Percentiles rank a stretch among this genome's conserved stretches.
phyloP scores from a whole-genome alignment of 164 flowering plant species.

The Vitis labrusca region DNA sequence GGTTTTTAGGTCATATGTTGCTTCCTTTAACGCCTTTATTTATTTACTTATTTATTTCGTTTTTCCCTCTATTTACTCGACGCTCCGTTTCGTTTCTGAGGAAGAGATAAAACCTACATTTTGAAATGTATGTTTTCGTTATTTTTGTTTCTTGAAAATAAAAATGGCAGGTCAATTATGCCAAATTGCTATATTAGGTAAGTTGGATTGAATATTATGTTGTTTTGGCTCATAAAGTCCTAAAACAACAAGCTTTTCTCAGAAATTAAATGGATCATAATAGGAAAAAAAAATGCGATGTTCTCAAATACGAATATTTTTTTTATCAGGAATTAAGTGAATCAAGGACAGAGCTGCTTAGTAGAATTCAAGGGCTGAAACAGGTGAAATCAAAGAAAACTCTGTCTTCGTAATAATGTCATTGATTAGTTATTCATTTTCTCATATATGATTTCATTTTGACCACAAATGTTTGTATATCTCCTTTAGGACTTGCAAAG shows the following conservation, averaged over 20 bases:
- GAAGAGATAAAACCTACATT: neutral
- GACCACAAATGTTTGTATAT: neutral
- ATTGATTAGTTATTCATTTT: neutral
- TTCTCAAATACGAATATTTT: neutral
- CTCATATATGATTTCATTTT: neutral
- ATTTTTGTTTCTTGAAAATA: neutral
- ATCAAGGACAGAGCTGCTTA: constrained; percentile 71
- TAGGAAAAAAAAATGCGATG: too few relatives aligned
- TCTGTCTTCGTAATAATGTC: neutral
- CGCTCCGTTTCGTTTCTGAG: neutral
- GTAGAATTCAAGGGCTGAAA: constrained; percentile 73
- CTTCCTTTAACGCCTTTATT: neutral
- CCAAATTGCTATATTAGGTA: too few relatives aligned
- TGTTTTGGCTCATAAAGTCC: too few relatives aligned
- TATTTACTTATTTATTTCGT: neutral
- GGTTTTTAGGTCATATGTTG: neutral
- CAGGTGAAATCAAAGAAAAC: constrained; percentile 38
- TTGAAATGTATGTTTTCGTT: neutral
- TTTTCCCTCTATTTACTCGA: neutral
- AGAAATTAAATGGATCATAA: too few relatives aligned
- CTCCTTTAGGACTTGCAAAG: constrained; percentile 66
- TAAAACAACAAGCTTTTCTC: too few relatives aligned
- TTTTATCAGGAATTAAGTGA: constrained; percentile 64
- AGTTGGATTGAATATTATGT: too few relatives aligned
- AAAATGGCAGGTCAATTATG: too few relatives aligned